Evolutionary conservation across 73 alveolate species (phyloP), one percentile per base, ranked within the genome.

Genomic region (Tetrahymena thermophila): DNA sequence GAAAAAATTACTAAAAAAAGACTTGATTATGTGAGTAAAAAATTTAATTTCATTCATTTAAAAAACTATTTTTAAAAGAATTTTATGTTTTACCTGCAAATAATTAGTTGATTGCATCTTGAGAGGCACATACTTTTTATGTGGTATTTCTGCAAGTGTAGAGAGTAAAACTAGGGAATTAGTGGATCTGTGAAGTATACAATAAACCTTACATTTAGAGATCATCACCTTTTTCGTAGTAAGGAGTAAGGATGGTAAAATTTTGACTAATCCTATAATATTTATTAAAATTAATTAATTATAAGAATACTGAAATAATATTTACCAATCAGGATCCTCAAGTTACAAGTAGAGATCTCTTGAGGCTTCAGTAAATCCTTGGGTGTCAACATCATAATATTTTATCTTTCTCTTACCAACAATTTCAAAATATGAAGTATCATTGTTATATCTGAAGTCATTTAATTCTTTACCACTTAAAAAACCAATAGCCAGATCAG

Each of bases 401-500:
- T 71, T 71, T 19, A 71, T 71, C 37, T 71, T 71, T 71, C 89
- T 71, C 17, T 71, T 71, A 28, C 89, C 89, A 71, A 71, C 35
- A 23, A 71, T 71, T 28, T 71, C 89, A 31, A 71, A 71, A n/a
- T 71, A 71, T 7, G 89, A 17, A 19, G 89, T 11, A 25, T 71
- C 13, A 19, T 19, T 19, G 37, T 71, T 71, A 13, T 71, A 71
- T n/a, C n/a, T 9, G 23, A 13, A n/a, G 23, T 71, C 89, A 71
- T 71, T 71, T 21, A 71, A 57, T 25, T 35, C 44, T 38, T 43
- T 35, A 23, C 97, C 97, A 19, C 94, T 85, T 15, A 95, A 31
- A 35, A 95, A 95, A 35, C 94, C 38, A 31, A 95, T 50, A 8
- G 97, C 97, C 25, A 95, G 28, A 14, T 89, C 95, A 44, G 97